Conservation (phyloP, 306 rosid species). For the Cucumis melo region DNA sequence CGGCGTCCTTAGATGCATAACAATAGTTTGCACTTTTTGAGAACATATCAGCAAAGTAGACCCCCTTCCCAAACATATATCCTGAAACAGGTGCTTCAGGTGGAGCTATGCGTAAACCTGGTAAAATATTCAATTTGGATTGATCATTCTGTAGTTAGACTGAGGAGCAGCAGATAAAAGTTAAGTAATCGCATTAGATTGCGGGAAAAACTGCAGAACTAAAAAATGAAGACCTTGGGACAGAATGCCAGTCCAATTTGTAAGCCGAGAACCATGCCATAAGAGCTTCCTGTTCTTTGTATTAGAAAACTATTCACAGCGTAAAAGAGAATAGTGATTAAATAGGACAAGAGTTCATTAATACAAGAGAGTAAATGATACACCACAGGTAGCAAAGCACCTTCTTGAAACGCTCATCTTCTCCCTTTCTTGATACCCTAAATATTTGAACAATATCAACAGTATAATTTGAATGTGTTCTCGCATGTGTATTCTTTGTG, state of each 20-base stretch:
- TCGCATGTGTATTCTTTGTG: constrained; percentile 71
- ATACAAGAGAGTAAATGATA: neutral
- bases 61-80: constrained; percentile 96
- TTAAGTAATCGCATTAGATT: neutral
- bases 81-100: constrained; percentile 94
- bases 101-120: constrained; percentile 97
- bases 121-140: neutral
- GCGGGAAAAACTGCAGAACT: neutral
- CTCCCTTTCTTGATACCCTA: constrained; percentile 50
- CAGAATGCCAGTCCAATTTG: constrained; percentile 95
- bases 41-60: constrained; percentile 97
- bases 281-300: constrained; percentile 72
- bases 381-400: constrained; percentile 19
- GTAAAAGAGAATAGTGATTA: neutral
- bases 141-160: constrained; percentile 9
- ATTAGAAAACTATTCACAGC: constrained; percentile 44
- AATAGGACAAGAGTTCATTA: neutral
- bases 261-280: constrained; percentile 97
- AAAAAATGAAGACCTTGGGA: constrained; percentile 61
- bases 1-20: constrained; percentile 35
- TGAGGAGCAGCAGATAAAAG: constrained; percentile 2
- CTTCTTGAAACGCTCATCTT: constrained; percentile 63
- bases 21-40: constrained; percentile 98
- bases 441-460: constrained; percentile 67
- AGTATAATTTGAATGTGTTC: constrained; percentile 70